Evolutionary conservation across 2,329 filamentous ascomycete species (phyloP).

Genomic region (Claviceps paspali): DNA sequence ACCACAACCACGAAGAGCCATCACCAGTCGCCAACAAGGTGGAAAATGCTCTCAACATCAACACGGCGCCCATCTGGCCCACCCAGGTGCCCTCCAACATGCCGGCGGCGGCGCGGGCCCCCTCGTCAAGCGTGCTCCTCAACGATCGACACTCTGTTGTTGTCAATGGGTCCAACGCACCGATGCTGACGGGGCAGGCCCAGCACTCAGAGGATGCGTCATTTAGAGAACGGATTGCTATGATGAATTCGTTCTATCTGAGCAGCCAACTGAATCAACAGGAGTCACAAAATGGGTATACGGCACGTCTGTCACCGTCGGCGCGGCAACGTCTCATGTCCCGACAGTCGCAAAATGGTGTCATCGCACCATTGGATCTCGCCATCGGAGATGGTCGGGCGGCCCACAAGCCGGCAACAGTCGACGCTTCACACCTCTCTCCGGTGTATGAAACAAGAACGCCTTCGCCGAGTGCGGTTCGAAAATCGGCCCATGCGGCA

Average conservation of each 20-base stretch:
- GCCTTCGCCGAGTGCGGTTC: constrained; percentile 48
- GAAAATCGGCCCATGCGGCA: constrained; percentile 24
- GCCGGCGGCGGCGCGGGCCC: too few relatives aligned
- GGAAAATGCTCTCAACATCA: constrained; percentile 17
- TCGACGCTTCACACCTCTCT: constrained; percentile 42
- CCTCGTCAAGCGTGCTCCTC: too few relatives aligned
- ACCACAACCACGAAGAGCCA: constrained; percentile 13
- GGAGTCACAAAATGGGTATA: constrained; percentile 15
- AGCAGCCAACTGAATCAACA: constrained; percentile 14
- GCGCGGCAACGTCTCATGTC: constrained; percentile 22
- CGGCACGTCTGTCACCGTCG: constrained; percentile 17
- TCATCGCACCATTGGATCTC: constrained; percentile 40
- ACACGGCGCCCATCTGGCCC: constrained; percentile 5
- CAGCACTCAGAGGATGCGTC: constrained; percentile 21
- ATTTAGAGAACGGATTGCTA: constrained; percentile 26
- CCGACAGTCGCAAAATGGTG: constrained; percentile 29
- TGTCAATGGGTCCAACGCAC: constrained; percentile 19
- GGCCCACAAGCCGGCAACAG: constrained; percentile 15
- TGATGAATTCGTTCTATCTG: constrained; percentile 21
- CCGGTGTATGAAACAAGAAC: constrained; percentile 62
- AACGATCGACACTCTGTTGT: constrained; percentile 19
- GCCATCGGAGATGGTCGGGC: constrained; percentile 31
- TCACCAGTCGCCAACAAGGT: constrained; percentile 6
- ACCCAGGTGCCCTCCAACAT: constrained; percentile 1
- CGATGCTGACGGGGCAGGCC: constrained; percentile 6